Evolutionary conservation across 2,329 filamentous ascomycete species (phyloP), one percentile per base, ranked within the genome.

Genomic region (Leptographium procerum): DNA sequence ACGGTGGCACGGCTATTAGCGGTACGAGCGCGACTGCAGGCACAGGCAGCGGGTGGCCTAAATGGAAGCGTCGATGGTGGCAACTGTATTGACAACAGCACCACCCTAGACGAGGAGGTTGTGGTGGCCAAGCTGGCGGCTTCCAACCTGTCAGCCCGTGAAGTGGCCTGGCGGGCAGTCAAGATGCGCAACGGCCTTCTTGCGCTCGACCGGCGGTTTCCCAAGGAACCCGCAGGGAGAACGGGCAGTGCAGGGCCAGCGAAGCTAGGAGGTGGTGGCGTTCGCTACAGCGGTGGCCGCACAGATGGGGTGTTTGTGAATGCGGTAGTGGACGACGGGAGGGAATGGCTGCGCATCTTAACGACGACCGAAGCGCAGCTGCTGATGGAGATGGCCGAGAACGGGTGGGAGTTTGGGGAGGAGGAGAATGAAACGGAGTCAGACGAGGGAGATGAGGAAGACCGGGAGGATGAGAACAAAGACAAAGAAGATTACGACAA

Each of bases 341-440:
- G 65, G 1, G 65, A 65, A 24, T 72, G 70, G 70, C 60, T 72
- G 34, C 69, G 70, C 31, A 66, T 71, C 52, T 48, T 71, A 26
- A 67, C 64, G 51, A 68, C 66, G n/a, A 65, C 67, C 0, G 64
- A 68, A 36, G 61, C 60, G 31, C 65, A 65, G 16, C 61, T 72
- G n/a, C 57, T 67, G 34, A 61, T 66, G 33, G 66, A 70, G 58
- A 65, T 72, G 58, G 64, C 67, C n/a, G 66, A 66, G n/a, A 66
- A 64, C 26, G 68, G 69, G 0, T 71, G 69, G 67, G 66, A 66
- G 33, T 63, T 59, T 56, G 61, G 64, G 36, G 36, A 8, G 19
- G 19, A 19, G 36, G 36, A 33, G 31, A 33, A 10, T 5, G 31
- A 43, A 16, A 14, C 6, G 36, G 13, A 43, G 31, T 10, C 10